Evolutionary conservation across 306 rosid genomes (phyloP).

Genomic region (Ziziphus jujuba): DNA sequence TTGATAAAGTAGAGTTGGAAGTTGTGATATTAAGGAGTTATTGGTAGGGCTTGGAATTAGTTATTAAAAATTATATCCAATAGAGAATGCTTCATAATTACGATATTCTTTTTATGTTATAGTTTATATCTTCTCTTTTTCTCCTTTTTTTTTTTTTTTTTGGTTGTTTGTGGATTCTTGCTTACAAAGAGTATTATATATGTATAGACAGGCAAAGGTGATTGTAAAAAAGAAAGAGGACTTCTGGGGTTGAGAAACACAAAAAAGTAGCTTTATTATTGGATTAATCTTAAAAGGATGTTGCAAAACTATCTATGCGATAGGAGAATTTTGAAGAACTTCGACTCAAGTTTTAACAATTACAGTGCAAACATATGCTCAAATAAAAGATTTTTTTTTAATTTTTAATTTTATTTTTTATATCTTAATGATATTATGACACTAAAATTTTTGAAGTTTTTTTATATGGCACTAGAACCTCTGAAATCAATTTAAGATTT

Average conservation of each 20-base stretch:
- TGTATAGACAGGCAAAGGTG: slow-evolving; percentile 65
- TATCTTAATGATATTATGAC: slow-evolving; percentile 2
- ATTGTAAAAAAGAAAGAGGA: slow-evolving; percentile 53
- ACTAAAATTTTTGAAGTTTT: not conserved
- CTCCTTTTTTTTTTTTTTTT: no score
- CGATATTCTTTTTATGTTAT: no score
- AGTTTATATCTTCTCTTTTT: no score
- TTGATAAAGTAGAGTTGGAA: not conserved
- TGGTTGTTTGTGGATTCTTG: no score
- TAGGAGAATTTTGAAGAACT: slow-evolving; percentile 73
- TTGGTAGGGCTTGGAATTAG: slow-evolving; percentile 60
- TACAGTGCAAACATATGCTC: slow-evolving; percentile 65
- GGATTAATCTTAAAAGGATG: slow-evolving; percentile 36
- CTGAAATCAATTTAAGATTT: no score
- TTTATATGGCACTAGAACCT: no score
- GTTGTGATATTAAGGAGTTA: slow-evolving; percentile 15
- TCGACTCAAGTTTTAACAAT: slow-evolving; percentile 57
- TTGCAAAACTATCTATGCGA: slow-evolving; percentile 40
- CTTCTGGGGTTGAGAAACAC: slow-evolving; percentile 22
- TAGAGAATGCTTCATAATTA: no score
- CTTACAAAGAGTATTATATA: no score
- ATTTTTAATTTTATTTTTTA: no score
- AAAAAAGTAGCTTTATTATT: slow-evolving; percentile 43
- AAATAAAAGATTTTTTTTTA: slow-evolving; percentile 54
- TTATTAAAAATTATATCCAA: no score